Evolutionary conservation across 805 yeast genomes (phyloP), one percentile per base, ranked within the genome.

Genomic region (Myxozyma lipomycoides): DNA sequence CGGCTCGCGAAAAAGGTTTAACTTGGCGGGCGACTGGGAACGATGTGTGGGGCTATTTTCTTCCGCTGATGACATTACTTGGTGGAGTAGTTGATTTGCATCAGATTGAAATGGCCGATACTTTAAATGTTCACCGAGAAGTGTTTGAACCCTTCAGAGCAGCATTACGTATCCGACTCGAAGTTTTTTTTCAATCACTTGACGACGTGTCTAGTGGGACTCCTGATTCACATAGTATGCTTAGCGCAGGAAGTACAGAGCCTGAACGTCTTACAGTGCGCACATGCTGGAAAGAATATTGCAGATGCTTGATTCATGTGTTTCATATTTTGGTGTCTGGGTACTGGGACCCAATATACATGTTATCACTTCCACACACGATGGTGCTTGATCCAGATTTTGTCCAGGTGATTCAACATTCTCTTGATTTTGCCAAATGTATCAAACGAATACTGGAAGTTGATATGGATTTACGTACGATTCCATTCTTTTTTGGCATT

Each of bases 31-130:
- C 62, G 2, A 55, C 70, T 4, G 61, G 65, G 6, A 60, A 55
- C 18, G 75, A 73, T 2, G 56, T 70, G 2, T 71, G 65, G 62
- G 76, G 75, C 0, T 72, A 70, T 64, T 64, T 69, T 46, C 49
- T 72, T 18, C 73, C 74, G 2, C 43, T 66, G 15, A 62, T 67
- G 54, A 61, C 64, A 26, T 43, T 72, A 4, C 59, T 70, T 37
- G 73, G 73, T 0, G 62, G 62, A 23, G 56, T 67, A 9, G 61
- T 48, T 4, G 55, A 60, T 45, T 22, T 59, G 46, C 60, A 60
- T 52, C 61, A 57, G 39, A 49, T 55, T 2, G 58, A 57, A 30
- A 60, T 63, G 49, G 59, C 62, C 38, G 65, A 65, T 5, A 55
- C 62, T 21, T 47, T 56, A 22, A 50, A 48, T 3, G 55, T 39